Evolutionary conservation across 2,329 filamentous ascomycete species (phyloP).

Genomic region (Diaporthe australafricana): DNA sequence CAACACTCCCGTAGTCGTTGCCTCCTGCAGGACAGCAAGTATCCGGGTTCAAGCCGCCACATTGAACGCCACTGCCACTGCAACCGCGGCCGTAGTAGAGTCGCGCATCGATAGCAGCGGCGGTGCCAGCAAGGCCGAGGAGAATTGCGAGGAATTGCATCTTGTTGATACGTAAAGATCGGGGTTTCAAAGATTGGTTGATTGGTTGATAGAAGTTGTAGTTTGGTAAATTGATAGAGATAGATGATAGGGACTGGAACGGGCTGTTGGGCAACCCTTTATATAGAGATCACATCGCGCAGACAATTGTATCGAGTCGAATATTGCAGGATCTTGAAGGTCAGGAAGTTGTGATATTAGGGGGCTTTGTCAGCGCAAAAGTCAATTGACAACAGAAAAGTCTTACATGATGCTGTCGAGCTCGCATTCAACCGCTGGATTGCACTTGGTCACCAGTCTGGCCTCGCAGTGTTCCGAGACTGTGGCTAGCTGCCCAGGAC

Average conservation of each 20-base stretch:
- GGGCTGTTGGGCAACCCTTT: background rate
- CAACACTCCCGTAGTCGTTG: background rate
- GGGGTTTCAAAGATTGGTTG: background rate
- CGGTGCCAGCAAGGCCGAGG: conserved; percentile 6
- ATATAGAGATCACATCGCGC: background rate
- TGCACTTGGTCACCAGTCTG: no score
- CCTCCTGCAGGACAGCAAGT: background rate
- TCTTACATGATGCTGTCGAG: no score
- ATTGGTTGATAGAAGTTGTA: background rate
- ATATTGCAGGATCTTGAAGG: background rate
- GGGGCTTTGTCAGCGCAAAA: background rate
- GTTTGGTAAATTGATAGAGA: background rate
- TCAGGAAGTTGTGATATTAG: background rate
- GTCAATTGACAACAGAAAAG: background rate
- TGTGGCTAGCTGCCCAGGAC: no score
- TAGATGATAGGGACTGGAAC: background rate
- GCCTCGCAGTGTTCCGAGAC: no score
- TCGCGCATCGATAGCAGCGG: background rate
- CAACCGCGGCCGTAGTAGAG: conserved; percentile 10
- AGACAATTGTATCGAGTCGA: background rate
- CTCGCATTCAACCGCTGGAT: no score
- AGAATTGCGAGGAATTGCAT: background rate
- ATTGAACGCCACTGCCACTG: background rate
- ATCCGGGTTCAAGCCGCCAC: conserved; percentile 1
- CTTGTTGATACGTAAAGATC: background rate